Evolutionary conservation across 2,329 filamentous ascomycete species (phyloP), one percentile per base, ranked within the genome.

Genomic region (Arthrinium puccinioides): DNA sequence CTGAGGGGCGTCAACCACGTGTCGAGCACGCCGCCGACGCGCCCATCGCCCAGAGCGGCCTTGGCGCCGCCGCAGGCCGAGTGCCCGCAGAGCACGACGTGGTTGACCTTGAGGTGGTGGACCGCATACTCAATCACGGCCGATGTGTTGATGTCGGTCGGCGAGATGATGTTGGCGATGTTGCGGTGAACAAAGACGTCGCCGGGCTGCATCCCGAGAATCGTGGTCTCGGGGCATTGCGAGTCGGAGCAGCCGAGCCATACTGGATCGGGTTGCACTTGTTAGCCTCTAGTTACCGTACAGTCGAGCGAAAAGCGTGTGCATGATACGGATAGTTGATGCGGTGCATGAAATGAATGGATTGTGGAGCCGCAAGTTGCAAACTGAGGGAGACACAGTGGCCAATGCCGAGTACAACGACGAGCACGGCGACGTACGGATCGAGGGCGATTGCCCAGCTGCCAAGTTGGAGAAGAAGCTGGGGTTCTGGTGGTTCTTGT

Each of bases 171-270:
- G 66, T 94, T 94, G 61, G 85, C 87, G 58, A 94, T 89, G 68
- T 94, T 94, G 57, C 87, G 84, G 69, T 94, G 87, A 36, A 87
- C 83, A 59, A 94, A 94, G 48, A 94, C 80, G 51, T 94, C 86
- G 41, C 87, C 87, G 4, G 87, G 85, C 53, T 86, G 73, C 41
- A 87, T 72, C 52, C 83, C 81, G 20, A 89, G 74, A 53, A 94
- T 74, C 33, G 81, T 87, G 5, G 85, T 90, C 62, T 92, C 87
- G 2, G 87, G 87, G 48, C 86, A 82, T 46, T 87, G 84, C 26
- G 82, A 87, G 67, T 94, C 87, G 51, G 85, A 84, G 66, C 87
- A 94, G 42, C 87, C 87, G 47, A 94, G 75, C 87, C 87, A 94
- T 41, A 94, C 72, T 76, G 39, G 31, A 31, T 21, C 4, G 9